A percentile compares a stretch with the other conserved stretches of the same genome.
phyloP scores from a whole-genome alignment of 495 filamentous ascomycete species.

The Lophiotrema nucula region DNA sequence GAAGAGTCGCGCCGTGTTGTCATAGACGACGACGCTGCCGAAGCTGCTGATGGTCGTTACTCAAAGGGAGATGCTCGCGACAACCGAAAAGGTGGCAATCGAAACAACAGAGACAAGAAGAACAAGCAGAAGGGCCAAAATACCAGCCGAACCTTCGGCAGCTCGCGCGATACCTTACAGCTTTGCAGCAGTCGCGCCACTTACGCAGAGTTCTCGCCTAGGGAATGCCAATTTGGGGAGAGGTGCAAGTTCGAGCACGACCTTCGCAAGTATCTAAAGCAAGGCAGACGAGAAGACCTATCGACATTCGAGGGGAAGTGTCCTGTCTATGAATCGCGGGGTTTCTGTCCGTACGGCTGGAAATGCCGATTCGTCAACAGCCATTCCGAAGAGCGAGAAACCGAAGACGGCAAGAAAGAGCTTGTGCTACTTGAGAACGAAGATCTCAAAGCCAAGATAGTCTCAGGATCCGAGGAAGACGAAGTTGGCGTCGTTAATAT shows the following conservation, averaged over 20 bases:
- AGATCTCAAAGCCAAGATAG: slow-evolving; percentile 46
- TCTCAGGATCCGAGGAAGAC: slow-evolving; percentile 35
- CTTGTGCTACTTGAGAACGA: slow-evolving; percentile 57
- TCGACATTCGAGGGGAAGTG: slow-evolving; percentile 71
- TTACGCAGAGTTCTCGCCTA: slow-evolving; percentile 71
- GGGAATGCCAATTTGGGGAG: slow-evolving; percentile 68
- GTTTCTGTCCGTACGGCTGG: slow-evolving; percentile 80
- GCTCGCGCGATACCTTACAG: slow-evolving; percentile 69
- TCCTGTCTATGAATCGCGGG: slow-evolving; percentile 72
- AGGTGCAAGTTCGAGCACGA: slow-evolving; percentile 79
- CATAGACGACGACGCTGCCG: slow-evolving; percentile 42
- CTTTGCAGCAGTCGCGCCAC: slow-evolving; percentile 71
- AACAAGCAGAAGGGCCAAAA: slow-evolving; percentile 81
- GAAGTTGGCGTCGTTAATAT: slow-evolving; percentile 74
- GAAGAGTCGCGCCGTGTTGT: slow-evolving; percentile 8
- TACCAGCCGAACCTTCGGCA: slow-evolving; percentile 78
- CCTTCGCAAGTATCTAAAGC: slow-evolving; percentile 76
- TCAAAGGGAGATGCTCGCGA: slow-evolving; percentile 38
- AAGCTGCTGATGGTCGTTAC: slow-evolving; percentile 38
- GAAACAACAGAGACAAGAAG: slow-evolving; percentile 50
- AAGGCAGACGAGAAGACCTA: slow-evolving; percentile 78
- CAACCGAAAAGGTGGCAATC: slow-evolving; percentile 33
- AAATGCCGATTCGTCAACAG: slow-evolving; percentile 84
- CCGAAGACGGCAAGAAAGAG: slow-evolving; percentile 75
- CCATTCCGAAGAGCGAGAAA: slow-evolving; percentile 73